phyloP scores from a whole-genome alignment of 2,329 filamentous ascomycete genomes.

The Fusarium penzigii region DNA sequence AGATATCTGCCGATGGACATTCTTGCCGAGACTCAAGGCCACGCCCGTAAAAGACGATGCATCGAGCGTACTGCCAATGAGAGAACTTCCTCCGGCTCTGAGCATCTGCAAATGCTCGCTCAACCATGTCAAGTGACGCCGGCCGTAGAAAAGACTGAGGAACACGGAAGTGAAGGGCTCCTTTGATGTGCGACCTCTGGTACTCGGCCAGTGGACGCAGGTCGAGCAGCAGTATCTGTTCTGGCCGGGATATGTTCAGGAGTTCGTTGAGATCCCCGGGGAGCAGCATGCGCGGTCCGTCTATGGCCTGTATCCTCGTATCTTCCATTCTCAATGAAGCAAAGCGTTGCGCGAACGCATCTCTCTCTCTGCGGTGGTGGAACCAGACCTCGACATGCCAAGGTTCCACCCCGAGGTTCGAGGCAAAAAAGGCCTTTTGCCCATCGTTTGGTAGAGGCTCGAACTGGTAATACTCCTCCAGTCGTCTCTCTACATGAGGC shows the following conservation, averaged over 20 bases:
- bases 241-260: slow-evolving; percentile 50
- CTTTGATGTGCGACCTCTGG: slow-evolving; percentile 52
- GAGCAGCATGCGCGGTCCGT: slow-evolving; percentile 49
- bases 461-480: slow-evolving; percentile 55
- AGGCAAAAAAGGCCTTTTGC: slow-evolving; percentile 54
- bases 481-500: slow-evolving; percentile 48
- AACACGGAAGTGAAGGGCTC: slow-evolving; percentile 52
- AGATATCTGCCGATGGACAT: slow-evolving; percentile 48
- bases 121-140: slow-evolving; percentile 52
- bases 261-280: slow-evolving; percentile 52
- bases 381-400: slow-evolving; percentile 58
- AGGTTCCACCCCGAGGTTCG: slow-evolving; percentile 53
- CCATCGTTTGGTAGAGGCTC: slow-evolving; percentile 50
- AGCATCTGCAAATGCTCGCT: slow-evolving; percentile 51
- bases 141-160: slow-evolving; percentile 50
- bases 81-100: slow-evolving; percentile 48
- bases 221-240: slow-evolving; percentile 51
- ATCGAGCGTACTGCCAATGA: slow-evolving; percentile 48
- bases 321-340: slow-evolving; percentile 46
- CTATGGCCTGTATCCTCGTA: slow-evolving; percentile 29
- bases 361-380: slow-evolving; percentile 52
- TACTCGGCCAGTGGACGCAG: slow-evolving; percentile 49
- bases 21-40: slow-evolving; percentile 52
- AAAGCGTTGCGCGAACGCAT: slow-evolving; percentile 46
- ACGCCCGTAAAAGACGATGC: slow-evolving; percentile 55